Evolutionary conservation across 2,329 filamentous ascomycete genomes (phyloP), one percentile per base, ranked within the genome.

Genomic region (Apiospora malaysiana): DNA sequence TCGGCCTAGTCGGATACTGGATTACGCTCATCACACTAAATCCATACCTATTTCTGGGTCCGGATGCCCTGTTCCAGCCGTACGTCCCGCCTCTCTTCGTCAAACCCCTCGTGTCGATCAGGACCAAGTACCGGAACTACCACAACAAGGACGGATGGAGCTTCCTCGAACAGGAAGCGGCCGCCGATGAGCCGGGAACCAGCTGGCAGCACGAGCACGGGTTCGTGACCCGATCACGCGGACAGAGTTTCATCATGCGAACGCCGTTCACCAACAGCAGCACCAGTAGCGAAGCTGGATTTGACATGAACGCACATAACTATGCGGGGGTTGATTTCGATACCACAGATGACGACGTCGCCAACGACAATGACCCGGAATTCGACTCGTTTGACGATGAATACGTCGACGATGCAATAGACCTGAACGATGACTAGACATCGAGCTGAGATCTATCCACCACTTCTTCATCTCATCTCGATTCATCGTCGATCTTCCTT

Each of bases 1-100:
- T 75, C 42, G 40, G 68, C 4, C 59, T n/a, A 2, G 45, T 76
- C 23, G 69, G 69, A 21, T n/a, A 45, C 14, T 69, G 68, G 43
- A 70, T 76, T 32, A 66, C 47, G 12, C 8, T 69, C 12, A 66
- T 70, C 16, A 71, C 40, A n/a, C 27, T 49, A 21, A 21, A 43
- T 18, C 45, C 67, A 21, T 21, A 42, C 21, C 8, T 14, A 8
- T 16, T 23, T n/a, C 45, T 68, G 0, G 14, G n/a, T 16, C n/a
- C 27, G 25, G 7, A 40, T 14, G 8, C 27, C n/a, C 18, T 56
- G 18, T 68, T 68, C 46, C 14, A 42, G 47, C 45, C 18, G 32
- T 68, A 68, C 67, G 10, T 56, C 32, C 67, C 67, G 5, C 21
- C 32, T 12, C 18, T 40, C 18, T 40, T 40, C 56, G 6, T 10